These are phyloP conservation scores for Colletotrichum tanaceti DNA, from an alignment of 2,329 filamentous ascomycete genomes.

Conservation along the genomic window DNA sequence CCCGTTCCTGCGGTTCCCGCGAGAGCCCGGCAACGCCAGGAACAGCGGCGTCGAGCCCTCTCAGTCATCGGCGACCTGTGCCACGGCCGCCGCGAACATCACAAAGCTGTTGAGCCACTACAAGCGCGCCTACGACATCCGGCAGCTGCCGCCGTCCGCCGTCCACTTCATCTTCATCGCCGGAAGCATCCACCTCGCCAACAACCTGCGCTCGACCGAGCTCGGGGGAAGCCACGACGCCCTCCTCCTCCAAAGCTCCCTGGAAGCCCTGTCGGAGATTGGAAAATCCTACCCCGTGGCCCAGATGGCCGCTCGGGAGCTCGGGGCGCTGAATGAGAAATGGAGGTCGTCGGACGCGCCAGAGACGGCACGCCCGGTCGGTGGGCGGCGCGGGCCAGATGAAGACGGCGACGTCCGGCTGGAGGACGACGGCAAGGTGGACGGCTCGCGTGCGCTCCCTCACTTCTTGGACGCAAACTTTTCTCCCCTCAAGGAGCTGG, in stretches of 20 bases:
- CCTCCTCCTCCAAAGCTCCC: conserved; percentile 18
- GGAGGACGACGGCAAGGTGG: not conserved
- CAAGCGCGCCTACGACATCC: conserved; percentile 6
- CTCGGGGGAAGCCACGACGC: not conserved
- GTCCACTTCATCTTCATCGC: conserved; percentile 30
- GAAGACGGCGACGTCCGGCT: not conserved
- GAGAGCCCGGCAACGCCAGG: not conserved
- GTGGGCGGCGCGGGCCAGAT: no score
- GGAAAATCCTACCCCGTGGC: conserved; percentile 21
- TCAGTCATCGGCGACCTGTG: not conserved
- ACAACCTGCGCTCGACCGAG: not conserved
- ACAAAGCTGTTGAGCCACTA: conserved; percentile 6
- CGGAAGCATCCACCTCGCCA: conserved; percentile 22
- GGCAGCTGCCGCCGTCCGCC: conserved; percentile 19
- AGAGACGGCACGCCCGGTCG: not conserved
- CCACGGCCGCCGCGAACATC: conserved; percentile 18
- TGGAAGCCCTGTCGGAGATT: conserved; percentile 5
- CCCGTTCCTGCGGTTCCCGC: conserved; percentile 13
- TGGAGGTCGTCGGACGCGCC: conserved; percentile 1
- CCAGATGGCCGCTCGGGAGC: not conserved
- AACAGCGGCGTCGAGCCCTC: no score
- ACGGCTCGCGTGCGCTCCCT: not conserved
- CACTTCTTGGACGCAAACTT: not conserved
- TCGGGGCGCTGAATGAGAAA: not conserved
- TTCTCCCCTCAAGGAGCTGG: conserved; percentile 2